phyloP scores from a whole-genome alignment of 768 basidiomycete species.

The Psilocybe cubensis region DNA sequence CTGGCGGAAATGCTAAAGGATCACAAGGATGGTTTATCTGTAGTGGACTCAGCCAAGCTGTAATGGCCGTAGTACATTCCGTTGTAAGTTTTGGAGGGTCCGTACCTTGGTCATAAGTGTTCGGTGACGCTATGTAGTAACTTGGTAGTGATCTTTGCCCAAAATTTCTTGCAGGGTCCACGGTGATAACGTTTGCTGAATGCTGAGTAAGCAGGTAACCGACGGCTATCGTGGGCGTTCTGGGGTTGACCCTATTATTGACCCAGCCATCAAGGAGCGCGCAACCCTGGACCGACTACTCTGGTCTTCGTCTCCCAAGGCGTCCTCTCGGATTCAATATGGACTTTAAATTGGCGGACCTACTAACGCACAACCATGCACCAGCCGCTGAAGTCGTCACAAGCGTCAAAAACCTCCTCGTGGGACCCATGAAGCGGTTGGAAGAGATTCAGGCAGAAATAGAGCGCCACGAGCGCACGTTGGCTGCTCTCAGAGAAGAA shows the following conservation, averaged over 20 bases:
- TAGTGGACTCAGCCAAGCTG: too few species aligned
- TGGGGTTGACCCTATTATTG: neutral
- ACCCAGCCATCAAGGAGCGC: neutral
- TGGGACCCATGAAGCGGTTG: neutral
- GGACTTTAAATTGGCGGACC: neutral
- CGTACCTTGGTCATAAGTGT: too few species aligned
- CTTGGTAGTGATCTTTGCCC: too few species aligned
- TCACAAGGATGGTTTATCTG: neutral
- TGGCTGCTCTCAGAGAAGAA: neutral
- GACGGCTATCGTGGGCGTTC: too few species aligned
- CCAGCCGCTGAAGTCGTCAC: neutral
- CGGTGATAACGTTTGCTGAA: too few species aligned
- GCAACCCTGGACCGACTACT: neutral
- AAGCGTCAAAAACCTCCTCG: neutral
- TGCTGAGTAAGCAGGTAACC: too few species aligned
- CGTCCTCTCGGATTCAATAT: neutral
- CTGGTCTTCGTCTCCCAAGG: neutral
- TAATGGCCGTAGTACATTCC: too few species aligned
- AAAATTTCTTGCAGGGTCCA: neutral
- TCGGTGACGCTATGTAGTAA: neutral
- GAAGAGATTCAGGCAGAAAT: neutral
- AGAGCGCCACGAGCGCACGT: neutral
- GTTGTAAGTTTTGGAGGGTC: too few species aligned
- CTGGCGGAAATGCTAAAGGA: neutral
- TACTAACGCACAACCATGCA: neutral